Percentiles rank a stretch among this genome's conserved stretches.
Conservation (phyloP, 176 grass and related monocot genomes). For the Avena eriantha region DNA sequence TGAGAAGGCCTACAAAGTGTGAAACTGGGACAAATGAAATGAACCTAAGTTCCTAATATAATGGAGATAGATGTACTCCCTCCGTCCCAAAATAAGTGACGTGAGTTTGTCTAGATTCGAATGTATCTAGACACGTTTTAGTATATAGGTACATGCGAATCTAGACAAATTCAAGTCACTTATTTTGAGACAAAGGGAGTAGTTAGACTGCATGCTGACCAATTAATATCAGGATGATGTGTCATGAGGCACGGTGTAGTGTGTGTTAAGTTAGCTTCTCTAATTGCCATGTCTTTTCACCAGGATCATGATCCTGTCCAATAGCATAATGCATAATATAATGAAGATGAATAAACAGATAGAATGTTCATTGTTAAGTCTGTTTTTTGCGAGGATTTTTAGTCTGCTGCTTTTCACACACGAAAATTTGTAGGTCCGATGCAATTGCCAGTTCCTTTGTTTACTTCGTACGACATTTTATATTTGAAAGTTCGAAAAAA, state of each 20-base stretch:
- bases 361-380: too few species aligned
- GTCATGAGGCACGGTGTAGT: not conserved
- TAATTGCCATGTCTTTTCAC: not conserved
- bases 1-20: not conserved
- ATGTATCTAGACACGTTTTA: too few species aligned
- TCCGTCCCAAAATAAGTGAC: too few species aligned
- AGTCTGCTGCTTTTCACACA: not conserved
- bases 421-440: not conserved
- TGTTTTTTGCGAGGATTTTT: not conserved
- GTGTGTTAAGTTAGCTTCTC: too few species aligned
- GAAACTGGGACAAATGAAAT: not conserved
- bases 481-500: not conserved
- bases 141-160: too few species aligned
- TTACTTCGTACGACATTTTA: not conserved
- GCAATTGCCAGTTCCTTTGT: not conserved
- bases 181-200: not conserved
- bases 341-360: too few species aligned
- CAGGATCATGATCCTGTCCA: not conserved
- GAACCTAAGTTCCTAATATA: not conserved
- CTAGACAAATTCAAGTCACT: too few species aligned
- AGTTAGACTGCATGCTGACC: not conserved
- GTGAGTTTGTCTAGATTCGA: too few species aligned
- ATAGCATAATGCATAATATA: too few species aligned
- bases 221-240: not conserved
- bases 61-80: not conserved